phyloP scores from a whole-genome alignment of 805 yeast species.

The Sungouiozyma ichnusensis region DNA sequence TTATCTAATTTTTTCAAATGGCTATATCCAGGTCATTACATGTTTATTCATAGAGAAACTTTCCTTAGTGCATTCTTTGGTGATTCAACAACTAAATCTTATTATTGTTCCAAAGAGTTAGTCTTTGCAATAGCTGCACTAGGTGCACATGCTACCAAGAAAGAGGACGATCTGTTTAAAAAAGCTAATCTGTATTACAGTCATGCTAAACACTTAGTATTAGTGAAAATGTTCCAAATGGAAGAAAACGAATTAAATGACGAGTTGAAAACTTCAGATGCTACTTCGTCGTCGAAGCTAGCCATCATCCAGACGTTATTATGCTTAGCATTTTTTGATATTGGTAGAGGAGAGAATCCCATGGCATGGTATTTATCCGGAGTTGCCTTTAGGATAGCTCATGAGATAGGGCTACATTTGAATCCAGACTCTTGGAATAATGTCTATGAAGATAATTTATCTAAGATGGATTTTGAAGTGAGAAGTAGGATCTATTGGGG shows the following conservation, averaged over 20 bases:
- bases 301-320: constrained; percentile 45
- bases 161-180: constrained; percentile 23
- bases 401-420: constrained; percentile 48
- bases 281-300: constrained; percentile 34
- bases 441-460: constrained; percentile 30
- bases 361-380: constrained; percentile 55
- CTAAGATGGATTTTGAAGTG: constrained; percentile 40
- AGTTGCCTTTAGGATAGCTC: constrained; percentile 49
- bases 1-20: constrained; percentile 37
- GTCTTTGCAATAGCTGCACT: constrained; percentile 45
- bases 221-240: constrained; percentile 30
- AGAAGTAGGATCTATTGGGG: constrained; percentile 55
- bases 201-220: constrained; percentile 34
- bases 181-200: constrained; percentile 36
- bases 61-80: constrained; percentile 47
- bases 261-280: constrained; percentile 7
- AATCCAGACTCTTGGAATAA: constrained; percentile 45
- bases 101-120: constrained; percentile 44
- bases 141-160: constrained; percentile 38
- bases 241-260: constrained; percentile 12
- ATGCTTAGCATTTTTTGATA: constrained; percentile 46
- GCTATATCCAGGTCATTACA: constrained; percentile 52
- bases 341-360: constrained; percentile 44
- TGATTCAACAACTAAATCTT: constrained; percentile 19
- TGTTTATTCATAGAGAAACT: constrained; percentile 49